Evolutionary conservation across 139 green algal genomes (phyloP).

Genomic region (Chlamydomonas applanata): DNA sequence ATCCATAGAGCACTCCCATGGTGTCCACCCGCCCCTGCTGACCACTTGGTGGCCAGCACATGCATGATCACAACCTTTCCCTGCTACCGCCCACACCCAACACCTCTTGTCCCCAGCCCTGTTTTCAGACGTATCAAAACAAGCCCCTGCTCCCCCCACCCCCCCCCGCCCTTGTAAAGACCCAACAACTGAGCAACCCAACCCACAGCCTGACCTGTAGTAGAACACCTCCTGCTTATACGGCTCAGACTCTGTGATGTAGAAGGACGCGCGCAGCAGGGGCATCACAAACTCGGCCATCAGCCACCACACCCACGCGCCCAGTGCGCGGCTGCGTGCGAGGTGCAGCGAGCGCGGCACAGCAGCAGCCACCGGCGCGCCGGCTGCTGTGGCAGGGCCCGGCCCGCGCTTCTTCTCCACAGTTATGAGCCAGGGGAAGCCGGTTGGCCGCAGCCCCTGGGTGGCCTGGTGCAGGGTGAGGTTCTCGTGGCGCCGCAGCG

Average conservation of each 20-base stretch:
- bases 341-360: slow-evolving; percentile 12
- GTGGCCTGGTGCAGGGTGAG: slow-evolving; percentile 58
- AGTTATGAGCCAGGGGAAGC: slow-evolving; percentile 45
- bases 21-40: too few species aligned
- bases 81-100: too few species aligned
- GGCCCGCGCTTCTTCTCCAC: neutral
- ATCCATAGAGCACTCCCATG: too few species aligned
- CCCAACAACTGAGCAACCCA: too few species aligned
- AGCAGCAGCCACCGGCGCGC: neutral
- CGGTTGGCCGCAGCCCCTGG: slow-evolving; percentile 40
- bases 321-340: slow-evolving; percentile 33
- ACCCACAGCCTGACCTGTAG: too few species aligned
- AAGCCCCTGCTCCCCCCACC: too few species aligned
- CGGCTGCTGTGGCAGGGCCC: neutral
- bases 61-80: too few species aligned
- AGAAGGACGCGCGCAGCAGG: slow-evolving; percentile 85
- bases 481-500: slow-evolving; percentile 71
- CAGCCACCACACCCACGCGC: slow-evolving; percentile 76
- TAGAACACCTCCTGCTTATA: slow-evolving; percentile 66
- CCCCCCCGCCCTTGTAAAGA: too few species aligned
- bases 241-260: slow-evolving; percentile 84
- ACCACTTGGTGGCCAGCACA: neutral
- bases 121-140: too few species aligned
- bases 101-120: too few species aligned
- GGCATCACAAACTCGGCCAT: slow-evolving; percentile 67